These are phyloP conservation scores for Trichoderma aggressivum DNA, from an alignment of 2,329 filamentous ascomycete species.

Conservation along the genomic window DNA sequence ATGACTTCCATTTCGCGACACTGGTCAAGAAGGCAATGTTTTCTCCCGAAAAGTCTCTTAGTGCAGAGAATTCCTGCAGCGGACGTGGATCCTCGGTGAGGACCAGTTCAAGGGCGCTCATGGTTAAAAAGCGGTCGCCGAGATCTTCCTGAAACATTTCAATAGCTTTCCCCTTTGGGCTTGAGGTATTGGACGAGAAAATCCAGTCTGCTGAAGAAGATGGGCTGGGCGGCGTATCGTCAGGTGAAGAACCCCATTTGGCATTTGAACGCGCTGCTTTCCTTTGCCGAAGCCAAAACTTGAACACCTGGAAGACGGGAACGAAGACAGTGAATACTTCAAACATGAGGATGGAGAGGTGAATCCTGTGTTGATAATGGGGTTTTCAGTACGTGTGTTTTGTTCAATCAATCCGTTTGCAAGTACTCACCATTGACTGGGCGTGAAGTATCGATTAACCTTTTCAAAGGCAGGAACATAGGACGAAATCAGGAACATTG, in stretches of 20 bases:
- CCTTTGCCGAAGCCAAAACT: constrained; percentile 34
- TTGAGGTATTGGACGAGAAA: not conserved
- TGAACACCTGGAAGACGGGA: constrained; percentile 54
- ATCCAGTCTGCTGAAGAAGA: constrained; percentile 12
- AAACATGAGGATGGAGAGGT: constrained; percentile 57
- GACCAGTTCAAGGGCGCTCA: constrained; percentile 59
- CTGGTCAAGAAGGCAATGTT: constrained; percentile 65
- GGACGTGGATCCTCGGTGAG: constrained; percentile 55
- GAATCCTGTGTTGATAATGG: constrained; percentile 24
- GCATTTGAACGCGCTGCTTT: constrained; percentile 23
- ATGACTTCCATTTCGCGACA: constrained; percentile 54
- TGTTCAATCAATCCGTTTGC: constrained; percentile 38
- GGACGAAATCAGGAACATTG: constrained; percentile 60
- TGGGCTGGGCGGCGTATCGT: not conserved
- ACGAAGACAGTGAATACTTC: constrained; percentile 61
- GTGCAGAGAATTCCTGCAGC: constrained; percentile 61
- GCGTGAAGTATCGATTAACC: constrained; percentile 52
- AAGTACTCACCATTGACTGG: constrained; percentile 54
- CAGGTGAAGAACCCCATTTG: constrained; percentile 20
- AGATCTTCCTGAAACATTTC: constrained; percentile 19
- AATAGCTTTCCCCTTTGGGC: constrained; percentile 10
- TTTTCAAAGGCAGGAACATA: constrained; percentile 45
- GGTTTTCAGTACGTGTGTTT: constrained; percentile 12
- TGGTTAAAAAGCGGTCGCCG: constrained; percentile 50
- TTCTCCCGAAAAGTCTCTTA: constrained; percentile 66